These are phyloP conservation scores for Umbellularia californica DNA, from an alignment of 164 flowering plant genomes.

Conservation along the genomic window DNA sequence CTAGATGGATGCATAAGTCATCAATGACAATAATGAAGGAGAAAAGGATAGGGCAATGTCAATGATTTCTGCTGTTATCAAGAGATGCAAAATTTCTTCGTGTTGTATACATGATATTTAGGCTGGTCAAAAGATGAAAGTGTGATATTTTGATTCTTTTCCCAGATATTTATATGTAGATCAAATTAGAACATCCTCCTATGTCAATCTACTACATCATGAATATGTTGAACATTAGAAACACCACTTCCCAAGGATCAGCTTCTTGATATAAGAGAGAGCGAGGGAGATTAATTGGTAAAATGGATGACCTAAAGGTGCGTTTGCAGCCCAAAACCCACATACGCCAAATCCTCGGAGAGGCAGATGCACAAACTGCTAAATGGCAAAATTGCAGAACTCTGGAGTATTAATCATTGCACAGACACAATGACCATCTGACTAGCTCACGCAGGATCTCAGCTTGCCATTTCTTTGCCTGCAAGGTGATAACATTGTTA, in stretches of 20 bases:
- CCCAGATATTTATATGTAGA: background rate
- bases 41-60: too few species aligned
- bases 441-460: slow-evolving; percentile 37
- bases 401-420: slow-evolving; percentile 5
- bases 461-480: slow-evolving; percentile 67
- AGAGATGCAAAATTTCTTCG: too few species aligned
- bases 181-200: background rate
- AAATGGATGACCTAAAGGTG: background rate
- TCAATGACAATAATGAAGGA: too few species aligned
- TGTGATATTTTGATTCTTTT: background rate
- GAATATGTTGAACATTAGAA: background rate
- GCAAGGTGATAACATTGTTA: slow-evolving; percentile 13
- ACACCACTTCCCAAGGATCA: background rate
- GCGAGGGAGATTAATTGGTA: background rate
- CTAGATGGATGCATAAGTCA: too few species aligned
- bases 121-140: background rate
- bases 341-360: slow-evolving; percentile 8
- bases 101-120: too few species aligned
- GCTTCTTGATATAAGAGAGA: background rate
- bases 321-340: slow-evolving; percentile 16
- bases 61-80: too few species aligned
- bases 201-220: slow-evolving; percentile 1
- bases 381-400: slow-evolving; percentile 6
- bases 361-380: slow-evolving; percentile 21
- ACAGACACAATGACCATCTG: background rate